Percentiles rank a stretch among this genome's conserved stretches.
phyloP scores from a whole-genome alignment of 75 land plant species.

The Cupressus sempervirens region DNA sequence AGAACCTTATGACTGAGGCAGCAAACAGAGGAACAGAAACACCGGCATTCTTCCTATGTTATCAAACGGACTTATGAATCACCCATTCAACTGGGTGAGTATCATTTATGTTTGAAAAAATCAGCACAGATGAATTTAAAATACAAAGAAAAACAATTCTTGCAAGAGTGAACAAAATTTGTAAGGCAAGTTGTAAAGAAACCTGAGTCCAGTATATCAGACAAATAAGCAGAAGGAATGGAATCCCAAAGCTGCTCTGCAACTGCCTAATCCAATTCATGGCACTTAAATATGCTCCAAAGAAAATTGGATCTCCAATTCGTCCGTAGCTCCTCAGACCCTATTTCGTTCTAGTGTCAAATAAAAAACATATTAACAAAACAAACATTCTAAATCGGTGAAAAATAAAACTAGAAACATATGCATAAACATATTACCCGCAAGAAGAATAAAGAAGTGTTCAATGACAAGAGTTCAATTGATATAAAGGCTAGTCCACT shows the following conservation, averaged over 20 bases:
- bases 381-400: neutral
- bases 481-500: neutral
- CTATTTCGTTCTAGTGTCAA: neutral
- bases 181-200: neutral
- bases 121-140: neutral
- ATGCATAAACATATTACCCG: neutral
- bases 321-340: neutral
- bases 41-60: neutral
- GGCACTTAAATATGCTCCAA: neutral
- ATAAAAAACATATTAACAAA: neutral
- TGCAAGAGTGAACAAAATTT: neutral
- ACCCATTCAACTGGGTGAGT: neutral
- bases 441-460: neutral
- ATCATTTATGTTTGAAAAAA: neutral
- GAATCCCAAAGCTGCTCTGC: constrained; percentile 42
- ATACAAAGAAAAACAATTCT: neutral
- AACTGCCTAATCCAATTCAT: constrained; percentile 41
- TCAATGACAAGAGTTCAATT: neutral
- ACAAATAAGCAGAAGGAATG: constrained; percentile 56
- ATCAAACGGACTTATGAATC: neutral
- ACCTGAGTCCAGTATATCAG: constrained; percentile 83
- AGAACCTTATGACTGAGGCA: neutral
- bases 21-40: neutral
- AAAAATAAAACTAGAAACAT: neutral
- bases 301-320: neutral